Evolutionary conservation across 495 filamentous ascomycete genomes (phyloP).

Genomic region (Aspergillus asperescens): DNA sequence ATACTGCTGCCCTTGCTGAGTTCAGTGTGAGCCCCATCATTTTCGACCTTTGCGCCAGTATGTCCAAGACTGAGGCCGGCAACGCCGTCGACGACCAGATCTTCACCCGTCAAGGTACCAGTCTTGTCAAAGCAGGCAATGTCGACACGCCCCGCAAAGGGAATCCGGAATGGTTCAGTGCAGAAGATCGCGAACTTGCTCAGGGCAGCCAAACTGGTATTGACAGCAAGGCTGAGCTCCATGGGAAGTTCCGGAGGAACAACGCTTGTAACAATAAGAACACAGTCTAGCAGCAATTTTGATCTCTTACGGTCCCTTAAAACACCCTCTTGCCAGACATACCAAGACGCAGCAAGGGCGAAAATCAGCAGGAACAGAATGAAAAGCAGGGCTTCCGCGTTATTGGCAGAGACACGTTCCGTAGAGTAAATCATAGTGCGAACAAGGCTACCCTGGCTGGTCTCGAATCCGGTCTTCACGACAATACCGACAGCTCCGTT

Average conservation of each 20-base stretch:
- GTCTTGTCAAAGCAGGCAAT: conserved; percentile 99
- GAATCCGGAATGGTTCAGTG: conserved; percentile 98
- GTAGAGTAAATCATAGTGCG: conserved; percentile 99
- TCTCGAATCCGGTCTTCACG: conserved; percentile 97
- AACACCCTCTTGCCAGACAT: conserved; percentile 97
- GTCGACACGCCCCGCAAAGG: conserved; percentile 91
- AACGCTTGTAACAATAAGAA: conserved; percentile 95
- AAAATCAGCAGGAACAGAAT: conserved; percentile 96
- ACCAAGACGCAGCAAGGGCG: conserved; percentile 98
- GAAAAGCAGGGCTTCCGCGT: conserved; percentile 88
- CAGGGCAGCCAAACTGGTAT: conserved; percentile 93
- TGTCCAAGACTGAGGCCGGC: conserved; percentile 76
- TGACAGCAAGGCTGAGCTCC: conserved; percentile 95
- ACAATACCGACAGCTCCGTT: conserved; percentile 91
- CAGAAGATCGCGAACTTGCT: conserved; percentile 97
- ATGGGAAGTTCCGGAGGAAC: conserved; percentile 97
- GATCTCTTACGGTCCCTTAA: conserved; percentile 88
- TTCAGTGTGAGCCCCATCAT: conserved; percentile 72
- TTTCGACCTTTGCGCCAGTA: conserved; percentile 59
- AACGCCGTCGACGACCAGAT: conserved; percentile 95
- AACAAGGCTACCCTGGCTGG: conserved; percentile 93
- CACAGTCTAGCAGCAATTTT: conserved; percentile 94
- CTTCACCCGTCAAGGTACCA: conserved; percentile 92
- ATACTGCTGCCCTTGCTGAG: conserved; percentile 60
- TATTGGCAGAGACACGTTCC: conserved; percentile 95